A percentile compares a stretch with the other conserved stretches of the same genome.
These are phyloP conservation scores for Hanseniaspora nectarophila DNA, from an alignment of 805 yeast genomes.

Conservation along the genomic window DNA sequence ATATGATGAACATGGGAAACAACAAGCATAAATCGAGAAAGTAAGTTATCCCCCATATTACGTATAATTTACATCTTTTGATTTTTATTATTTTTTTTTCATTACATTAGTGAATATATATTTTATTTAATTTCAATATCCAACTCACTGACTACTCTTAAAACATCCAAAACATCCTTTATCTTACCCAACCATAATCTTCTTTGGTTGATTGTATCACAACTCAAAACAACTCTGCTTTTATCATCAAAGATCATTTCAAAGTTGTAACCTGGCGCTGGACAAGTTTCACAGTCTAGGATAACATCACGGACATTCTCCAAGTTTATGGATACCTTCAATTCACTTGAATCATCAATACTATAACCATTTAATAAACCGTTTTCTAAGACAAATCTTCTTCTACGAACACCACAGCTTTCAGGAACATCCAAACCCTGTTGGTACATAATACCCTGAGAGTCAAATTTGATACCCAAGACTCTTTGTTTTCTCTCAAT, in stretches of 20 bases:
- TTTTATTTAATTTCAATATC: not conserved
- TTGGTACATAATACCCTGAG: slow-evolving; percentile 8
- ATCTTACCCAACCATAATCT: slow-evolving; percentile 8
- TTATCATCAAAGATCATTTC: slow-evolving; percentile 1
- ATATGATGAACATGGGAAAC: slow-evolving; percentile 13
- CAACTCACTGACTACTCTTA: not conserved
- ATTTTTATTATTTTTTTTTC: not conserved
- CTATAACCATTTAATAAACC: slow-evolving; percentile 4
- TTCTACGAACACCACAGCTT: slow-evolving; percentile 5
- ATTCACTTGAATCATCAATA: not conserved
- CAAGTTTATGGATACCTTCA: not conserved
- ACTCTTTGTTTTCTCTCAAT: not conserved
- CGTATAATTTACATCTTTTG: too few relatives aligned
- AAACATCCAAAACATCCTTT: slow-evolving; percentile 2
- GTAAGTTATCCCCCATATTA: too few relatives aligned
- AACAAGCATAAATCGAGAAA: not conserved
- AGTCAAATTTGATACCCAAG: not conserved
- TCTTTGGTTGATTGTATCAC: slow-evolving; percentile 7
- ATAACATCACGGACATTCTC: not conserved
- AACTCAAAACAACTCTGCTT: slow-evolving; percentile 1
- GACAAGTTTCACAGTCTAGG: slow-evolving; percentile 8
- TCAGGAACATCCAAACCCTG: slow-evolving; percentile 10
- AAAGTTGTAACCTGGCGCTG: slow-evolving; percentile 11
- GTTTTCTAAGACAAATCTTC: slow-evolving; percentile 3
- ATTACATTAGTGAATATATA: too few relatives aligned